Evolutionary conservation across 805 yeast species (phyloP).

Genomic region (Candida peoriensis): DNA sequence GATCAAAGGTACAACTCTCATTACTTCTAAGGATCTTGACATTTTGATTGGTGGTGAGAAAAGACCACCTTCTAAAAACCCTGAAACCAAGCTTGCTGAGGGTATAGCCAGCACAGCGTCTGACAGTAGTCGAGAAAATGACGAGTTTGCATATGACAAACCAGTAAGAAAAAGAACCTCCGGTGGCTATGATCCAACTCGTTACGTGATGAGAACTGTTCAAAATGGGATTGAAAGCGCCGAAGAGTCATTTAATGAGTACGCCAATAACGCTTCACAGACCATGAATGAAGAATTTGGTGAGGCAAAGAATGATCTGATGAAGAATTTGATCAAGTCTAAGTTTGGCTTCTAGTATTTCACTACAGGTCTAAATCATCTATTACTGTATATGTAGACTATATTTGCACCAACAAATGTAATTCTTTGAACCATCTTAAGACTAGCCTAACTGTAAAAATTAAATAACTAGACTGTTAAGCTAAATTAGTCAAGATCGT

Average conservation of each 20-base stretch:
- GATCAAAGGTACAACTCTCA: conserved; percentile 71
- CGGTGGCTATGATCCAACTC: conserved; percentile 37
- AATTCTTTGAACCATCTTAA: too few species aligned
- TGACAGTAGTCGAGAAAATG: conserved; percentile 43
- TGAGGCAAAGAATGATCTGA: conserved; percentile 43
- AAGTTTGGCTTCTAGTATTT: conserved; percentile 54
- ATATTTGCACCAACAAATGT: too few species aligned
- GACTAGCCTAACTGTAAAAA: too few species aligned
- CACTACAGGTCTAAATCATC: too few species aligned
- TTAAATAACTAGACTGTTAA: too few species aligned
- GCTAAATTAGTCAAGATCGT: too few species aligned
- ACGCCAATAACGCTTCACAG: conserved; percentile 51
- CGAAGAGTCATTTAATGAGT: conserved; percentile 52
- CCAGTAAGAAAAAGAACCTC: conserved; percentile 39
- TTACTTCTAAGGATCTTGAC: conserved; percentile 61
- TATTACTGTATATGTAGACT: too few species aligned
- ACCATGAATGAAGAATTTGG: conserved; percentile 47
- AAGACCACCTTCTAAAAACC: conserved; percentile 54
- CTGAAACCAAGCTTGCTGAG: conserved; percentile 53
- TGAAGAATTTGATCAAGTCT: conserved; percentile 46
- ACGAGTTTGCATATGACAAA: conserved; percentile 36
- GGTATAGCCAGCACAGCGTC: conserved; percentile 61
- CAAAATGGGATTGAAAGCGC: conserved; percentile 48
- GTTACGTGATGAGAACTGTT: conserved; percentile 35
- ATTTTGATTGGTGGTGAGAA: conserved; percentile 67